phyloP scores from a whole-genome alignment of 2,329 filamentous ascomycete genomes.

The Zarea fungicola region DNA sequence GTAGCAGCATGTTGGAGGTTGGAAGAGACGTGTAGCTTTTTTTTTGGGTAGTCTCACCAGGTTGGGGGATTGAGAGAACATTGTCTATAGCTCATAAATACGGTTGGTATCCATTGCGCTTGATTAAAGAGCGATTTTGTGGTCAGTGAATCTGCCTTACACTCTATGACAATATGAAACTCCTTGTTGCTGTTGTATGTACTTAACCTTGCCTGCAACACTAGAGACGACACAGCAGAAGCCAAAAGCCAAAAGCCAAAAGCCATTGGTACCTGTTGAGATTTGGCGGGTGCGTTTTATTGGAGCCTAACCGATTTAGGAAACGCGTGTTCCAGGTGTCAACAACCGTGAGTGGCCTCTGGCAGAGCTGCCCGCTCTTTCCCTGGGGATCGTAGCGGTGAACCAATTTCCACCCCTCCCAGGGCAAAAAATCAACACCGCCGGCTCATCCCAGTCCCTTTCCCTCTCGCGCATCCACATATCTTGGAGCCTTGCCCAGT shows the following conservation, averaged over 20 bases:
- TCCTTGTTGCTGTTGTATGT: too few species aligned
- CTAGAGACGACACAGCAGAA: too few species aligned
- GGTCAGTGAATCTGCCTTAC: too few species aligned
- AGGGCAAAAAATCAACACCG: conserved; percentile 22
- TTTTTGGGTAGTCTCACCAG: too few species aligned
- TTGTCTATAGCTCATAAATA: too few species aligned
- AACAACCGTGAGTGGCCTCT: conserved; percentile 29
- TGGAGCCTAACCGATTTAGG: conserved; percentile 24
- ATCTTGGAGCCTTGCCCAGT: conserved; percentile 20
- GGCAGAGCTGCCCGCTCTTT: conserved; percentile 15
- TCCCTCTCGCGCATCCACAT: conserved; percentile 23
- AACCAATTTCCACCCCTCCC: conserved; percentile 21
- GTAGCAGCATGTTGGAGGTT: background rate
- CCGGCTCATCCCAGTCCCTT: conserved; percentile 17
- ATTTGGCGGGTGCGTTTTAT: conserved; percentile 13
- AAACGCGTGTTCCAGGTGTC: conserved; percentile 26
- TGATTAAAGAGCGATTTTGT: too few species aligned
- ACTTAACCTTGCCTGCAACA: too few species aligned
- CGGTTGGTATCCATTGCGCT: too few species aligned
- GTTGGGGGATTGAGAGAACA: too few species aligned
- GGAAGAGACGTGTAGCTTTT: background rate
- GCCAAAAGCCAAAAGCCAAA: too few species aligned
- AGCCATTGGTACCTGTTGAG: conserved; percentile 6
- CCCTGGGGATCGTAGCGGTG: conserved; percentile 24
- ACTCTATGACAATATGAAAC: too few species aligned